phyloP scores from a whole-genome alignment of 2,329 filamentous ascomycete genomes.

The Polytolypa hystricis region DNA sequence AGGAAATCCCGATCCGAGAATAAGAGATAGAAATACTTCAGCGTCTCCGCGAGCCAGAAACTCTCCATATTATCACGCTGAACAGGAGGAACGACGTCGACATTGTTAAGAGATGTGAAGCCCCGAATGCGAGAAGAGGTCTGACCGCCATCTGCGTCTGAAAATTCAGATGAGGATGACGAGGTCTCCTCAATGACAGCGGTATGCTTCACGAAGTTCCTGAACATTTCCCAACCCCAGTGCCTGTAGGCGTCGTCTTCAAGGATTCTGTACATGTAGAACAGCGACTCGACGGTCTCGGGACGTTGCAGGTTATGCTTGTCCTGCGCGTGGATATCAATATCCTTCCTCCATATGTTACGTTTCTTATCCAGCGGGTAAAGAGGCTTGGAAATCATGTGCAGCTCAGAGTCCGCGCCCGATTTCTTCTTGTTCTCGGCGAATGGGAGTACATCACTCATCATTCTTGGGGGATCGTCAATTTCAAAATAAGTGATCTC shows the following conservation, averaged over 20 bases:
- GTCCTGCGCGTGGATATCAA: slow-evolving; percentile 68
- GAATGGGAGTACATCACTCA: slow-evolving; percentile 28
- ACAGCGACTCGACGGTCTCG: slow-evolving; percentile 89
- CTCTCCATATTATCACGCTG: slow-evolving; percentile 92
- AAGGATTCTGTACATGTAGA: slow-evolving; percentile 99
- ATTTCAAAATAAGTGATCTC: slow-evolving; percentile 91
- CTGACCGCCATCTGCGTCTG: slow-evolving; percentile 1
- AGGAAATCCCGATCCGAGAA: slow-evolving; percentile 77
- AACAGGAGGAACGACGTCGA: slow-evolving; percentile 57
- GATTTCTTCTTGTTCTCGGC: slow-evolving; percentile 15
- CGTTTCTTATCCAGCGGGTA: slow-evolving; percentile 18
- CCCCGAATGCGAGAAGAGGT: slow-evolving; percentile 37
- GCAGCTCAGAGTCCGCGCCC: slow-evolving; percentile 24
- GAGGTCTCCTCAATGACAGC: slow-evolving; percentile 54
- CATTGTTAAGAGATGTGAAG: slow-evolving; percentile 71
- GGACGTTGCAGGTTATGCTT: slow-evolving; percentile 87
- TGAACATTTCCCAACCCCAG: slow-evolving; percentile 99
- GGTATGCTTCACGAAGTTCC: slow-evolving; percentile 77
- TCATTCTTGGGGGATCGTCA: slow-evolving; percentile 50
- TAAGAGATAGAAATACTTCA: slow-evolving; percentile 95
- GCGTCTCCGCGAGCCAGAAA: slow-evolving; percentile 95
- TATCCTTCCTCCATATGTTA: slow-evolving; percentile 61
- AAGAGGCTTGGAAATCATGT: slow-evolving; percentile 25
- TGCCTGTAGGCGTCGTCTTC: slow-evolving; percentile 79
- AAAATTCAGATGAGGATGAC: slow-evolving; percentile 4